These are phyloP conservation scores for Carex pumila DNA, from an alignment of 176 grass and related monocot species.

Conservation along the genomic window DNA sequence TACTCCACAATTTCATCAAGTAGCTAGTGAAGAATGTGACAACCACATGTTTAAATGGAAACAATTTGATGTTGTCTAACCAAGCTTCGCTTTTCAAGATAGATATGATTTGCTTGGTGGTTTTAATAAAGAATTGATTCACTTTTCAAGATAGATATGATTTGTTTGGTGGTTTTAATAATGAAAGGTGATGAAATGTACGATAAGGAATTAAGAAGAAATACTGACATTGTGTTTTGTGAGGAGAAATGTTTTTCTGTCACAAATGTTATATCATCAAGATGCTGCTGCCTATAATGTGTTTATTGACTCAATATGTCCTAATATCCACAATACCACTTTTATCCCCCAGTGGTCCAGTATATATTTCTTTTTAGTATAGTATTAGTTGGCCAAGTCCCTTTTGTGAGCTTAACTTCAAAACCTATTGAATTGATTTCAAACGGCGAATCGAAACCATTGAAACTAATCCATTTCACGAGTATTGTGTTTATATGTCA, in stretches of 20 bases:
- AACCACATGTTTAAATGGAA: constrained; percentile 7
- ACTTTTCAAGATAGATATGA: constrained; percentile 8
- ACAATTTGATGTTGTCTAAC: constrained; percentile 12
- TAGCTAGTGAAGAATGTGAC: constrained; percentile 9
- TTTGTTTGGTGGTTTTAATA: background rate
- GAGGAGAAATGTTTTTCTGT: background rate
- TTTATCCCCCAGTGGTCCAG: background rate
- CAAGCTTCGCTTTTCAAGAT: background rate
- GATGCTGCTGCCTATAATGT: background rate
- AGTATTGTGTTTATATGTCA: too few relatives aligned
- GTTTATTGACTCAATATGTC: background rate
- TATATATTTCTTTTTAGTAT: background rate
- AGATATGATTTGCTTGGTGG: background rate
- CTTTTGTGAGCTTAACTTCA: too few relatives aligned
- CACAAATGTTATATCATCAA: background rate
- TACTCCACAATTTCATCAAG: background rate
- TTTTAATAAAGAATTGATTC: background rate
- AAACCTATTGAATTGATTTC: too few relatives aligned
- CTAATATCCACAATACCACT: background rate
- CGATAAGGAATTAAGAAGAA: background rate
- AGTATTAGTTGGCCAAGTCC: too few relatives aligned
- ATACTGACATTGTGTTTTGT: background rate
- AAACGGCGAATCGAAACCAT: too few relatives aligned
- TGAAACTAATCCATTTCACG: too few relatives aligned
- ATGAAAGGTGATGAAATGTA: constrained; percentile 1